Evolutionary conservation across 192 early-diverging fungal species (phyloP).

Genomic region (Mortierella hygrophila): DNA sequence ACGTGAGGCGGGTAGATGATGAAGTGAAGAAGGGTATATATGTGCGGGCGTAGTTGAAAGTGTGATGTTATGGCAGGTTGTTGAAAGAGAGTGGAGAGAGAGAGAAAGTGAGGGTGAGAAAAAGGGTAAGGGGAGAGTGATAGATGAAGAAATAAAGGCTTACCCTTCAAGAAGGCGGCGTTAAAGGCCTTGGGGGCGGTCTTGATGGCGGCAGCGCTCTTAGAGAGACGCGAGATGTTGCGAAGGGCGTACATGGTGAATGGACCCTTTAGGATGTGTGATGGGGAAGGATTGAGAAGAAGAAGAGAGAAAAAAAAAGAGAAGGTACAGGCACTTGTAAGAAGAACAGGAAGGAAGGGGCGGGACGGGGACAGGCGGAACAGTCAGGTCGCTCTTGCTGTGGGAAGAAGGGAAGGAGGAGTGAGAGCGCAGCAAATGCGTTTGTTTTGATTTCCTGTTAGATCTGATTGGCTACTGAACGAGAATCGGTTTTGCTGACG

Average conservation of each 20-base stretch:
- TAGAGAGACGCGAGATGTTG: slow-evolving; percentile 56
- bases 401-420: neutral
- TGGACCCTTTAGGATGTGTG: slow-evolving; percentile 23
- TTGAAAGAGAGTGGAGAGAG: neutral
- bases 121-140: neutral
- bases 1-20: neutral
- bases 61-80: neutral
- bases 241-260: slow-evolving; percentile 43
- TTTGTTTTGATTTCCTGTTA: slow-evolving; percentile 11
- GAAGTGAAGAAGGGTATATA: neutral
- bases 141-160: slow-evolving; percentile 7
- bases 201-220: slow-evolving; percentile 52
- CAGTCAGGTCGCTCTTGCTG: neutral
- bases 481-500: neutral
- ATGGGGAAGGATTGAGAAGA: slow-evolving; percentile 17
- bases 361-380: neutral
- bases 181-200: slow-evolving; percentile 54
- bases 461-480: neutral
- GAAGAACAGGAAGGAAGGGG: neutral
- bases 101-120: neutral
- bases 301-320: slow-evolving; percentile 15
- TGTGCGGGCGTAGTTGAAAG: neutral
- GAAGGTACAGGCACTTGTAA: neutral
- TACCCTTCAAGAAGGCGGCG: slow-evolving; percentile 56
- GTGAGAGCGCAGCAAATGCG: slow-evolving; percentile 1